Base-by-base conservation (phyloP, 306 rosid genomes). In the Rosa rugosa region DNA sequence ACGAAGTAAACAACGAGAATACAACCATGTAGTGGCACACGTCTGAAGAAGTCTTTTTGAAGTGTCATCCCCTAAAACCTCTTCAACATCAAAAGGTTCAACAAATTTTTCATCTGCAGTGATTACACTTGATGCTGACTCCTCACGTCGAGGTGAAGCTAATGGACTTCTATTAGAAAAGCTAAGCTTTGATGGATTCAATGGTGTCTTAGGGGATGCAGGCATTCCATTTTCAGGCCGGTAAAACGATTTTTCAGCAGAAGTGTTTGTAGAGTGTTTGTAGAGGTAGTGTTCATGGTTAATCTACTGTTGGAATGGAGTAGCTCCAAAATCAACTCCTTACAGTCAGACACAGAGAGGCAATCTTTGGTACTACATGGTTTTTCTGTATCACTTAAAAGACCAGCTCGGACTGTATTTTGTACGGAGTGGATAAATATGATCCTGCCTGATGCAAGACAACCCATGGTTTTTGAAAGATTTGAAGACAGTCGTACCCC, bases 151-250 rank as follows among this genome's bases (percentile, higher is more conserved):
- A 64, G 97, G 82, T 60, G 95, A 91, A 40, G 84, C 41, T 82
- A 79, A 60, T 72, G 81, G 85, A 80, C 57, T 72, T 49, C 49
- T 80, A 70, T 73, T 75, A 59, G 89, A 78, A 36, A 59, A 76
- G 71, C 87, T 80, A 40, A 82, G 62, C 77, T 76, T 87, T 49
- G 90, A 88, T 76, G 51, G 84, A 87, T 81, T 71, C 81, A 85
- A 85, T 73, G 98, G 98, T 70, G 98, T 93, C 76, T 62, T 87
- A 40, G 97, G 97, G 77, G 97, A 88, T 75, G 89, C 83, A 80
- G 65, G 44, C 67, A 41, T 56, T 75, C 85, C 91, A 84, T 72
- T 88, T 81, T 83, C 90, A 54, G 71, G 69, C 71, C 51, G 79
- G 69, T 57, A 77, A 75, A 12, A 73, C 62, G 82, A 77, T 68